Conservation (phyloP, 2,329 filamentous ascomycete genomes). For the Fusarium azukiicola region DNA sequence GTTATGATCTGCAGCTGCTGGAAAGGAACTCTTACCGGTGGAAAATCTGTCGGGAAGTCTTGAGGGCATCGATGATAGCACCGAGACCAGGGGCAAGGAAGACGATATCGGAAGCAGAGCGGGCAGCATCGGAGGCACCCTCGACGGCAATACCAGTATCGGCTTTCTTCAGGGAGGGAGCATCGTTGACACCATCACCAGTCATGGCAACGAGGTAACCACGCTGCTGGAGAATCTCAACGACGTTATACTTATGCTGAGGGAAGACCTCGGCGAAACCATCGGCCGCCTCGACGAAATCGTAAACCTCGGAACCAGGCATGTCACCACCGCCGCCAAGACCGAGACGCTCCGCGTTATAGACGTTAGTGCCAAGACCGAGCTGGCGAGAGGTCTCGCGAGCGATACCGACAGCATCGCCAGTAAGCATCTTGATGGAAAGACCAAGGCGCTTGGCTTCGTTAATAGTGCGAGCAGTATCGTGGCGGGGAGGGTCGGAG, state of each 20-base stretch:
- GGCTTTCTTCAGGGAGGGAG: constrained; percentile 95
- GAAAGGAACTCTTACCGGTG: no score
- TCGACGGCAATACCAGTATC: constrained; percentile 98
- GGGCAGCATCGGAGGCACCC: constrained; percentile 94
- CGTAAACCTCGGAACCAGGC: constrained; percentile 96
- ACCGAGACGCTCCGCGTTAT: constrained; percentile 95
- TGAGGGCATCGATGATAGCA: constrained; percentile 95
- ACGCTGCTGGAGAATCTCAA: constrained; percentile 96
- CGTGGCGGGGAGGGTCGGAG: constrained; percentile 94
- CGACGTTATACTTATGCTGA: constrained; percentile 89
- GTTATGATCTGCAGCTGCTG: no score
- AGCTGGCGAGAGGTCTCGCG: constrained; percentile 95
- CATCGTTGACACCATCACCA: constrained; percentile 97
- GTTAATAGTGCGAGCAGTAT: constrained; percentile 93
- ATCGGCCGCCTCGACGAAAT: constrained; percentile 97
- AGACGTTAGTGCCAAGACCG: constrained; percentile 95
- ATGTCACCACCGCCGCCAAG: constrained; percentile 94
- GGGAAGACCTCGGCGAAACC: constrained; percentile 97
- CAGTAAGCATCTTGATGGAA: constrained; percentile 97
- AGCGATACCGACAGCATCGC: constrained; percentile 95
- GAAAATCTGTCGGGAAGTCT: constrained; percentile 97
- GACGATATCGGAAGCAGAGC: constrained; percentile 95
- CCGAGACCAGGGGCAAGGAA: constrained; percentile 95
- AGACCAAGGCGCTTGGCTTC: constrained; percentile 94
- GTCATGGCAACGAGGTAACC: constrained; percentile 98